Evolutionary conservation across 2,329 filamentous ascomycete species (phyloP), one percentile per base, ranked within the genome.

Genomic region (Xylaria sp.): DNA sequence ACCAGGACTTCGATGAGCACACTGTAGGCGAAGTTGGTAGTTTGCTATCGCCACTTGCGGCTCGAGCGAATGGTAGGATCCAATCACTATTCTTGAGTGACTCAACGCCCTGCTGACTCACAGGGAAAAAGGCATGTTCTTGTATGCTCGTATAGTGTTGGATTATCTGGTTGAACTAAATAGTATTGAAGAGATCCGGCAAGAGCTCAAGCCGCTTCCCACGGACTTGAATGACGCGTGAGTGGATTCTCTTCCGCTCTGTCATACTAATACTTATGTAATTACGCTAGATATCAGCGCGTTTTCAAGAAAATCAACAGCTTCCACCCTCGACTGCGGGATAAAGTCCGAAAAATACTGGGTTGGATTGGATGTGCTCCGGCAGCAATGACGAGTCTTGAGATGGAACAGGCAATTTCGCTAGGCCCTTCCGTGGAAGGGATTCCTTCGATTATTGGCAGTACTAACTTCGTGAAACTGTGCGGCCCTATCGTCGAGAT

Each of bases 401-500:
- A 75, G 59, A 52, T 76, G 20, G 57, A 73, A 13, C 71, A 74
- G 54, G 69, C 72, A 31, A 23, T 75, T 9, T 10, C 60, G 3
- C 57, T 72, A 15, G 49, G 57, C 12, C 1, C 23, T n/a, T 28
- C n/a, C 58, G 13, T 10, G 31, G 36, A 23, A 18, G 28, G 2
- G 23, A n/a, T n/a, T 8, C 63, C 67, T 54, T 55, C 28, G 3
- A 39, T 65, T 9, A 9, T 56, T n/a, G 43, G 51, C 10, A 20
- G 1, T 8, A 10, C 73, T 4, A 71, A 74, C 39, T 25, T 77
- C 41, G 59, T 72, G 28, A 23, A 59, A 12, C 33, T 78, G 6
- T 80, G 78, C 56, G 78, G 78, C 1, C 76, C 78, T 2, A 73
- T 80, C 25, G 58, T 80, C 10, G 78, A 80, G 66, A 49, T 77